These are phyloP conservation scores for Ogataea glucozyma DNA, from an alignment of 805 yeast species.

Conservation along the genomic window DNA sequence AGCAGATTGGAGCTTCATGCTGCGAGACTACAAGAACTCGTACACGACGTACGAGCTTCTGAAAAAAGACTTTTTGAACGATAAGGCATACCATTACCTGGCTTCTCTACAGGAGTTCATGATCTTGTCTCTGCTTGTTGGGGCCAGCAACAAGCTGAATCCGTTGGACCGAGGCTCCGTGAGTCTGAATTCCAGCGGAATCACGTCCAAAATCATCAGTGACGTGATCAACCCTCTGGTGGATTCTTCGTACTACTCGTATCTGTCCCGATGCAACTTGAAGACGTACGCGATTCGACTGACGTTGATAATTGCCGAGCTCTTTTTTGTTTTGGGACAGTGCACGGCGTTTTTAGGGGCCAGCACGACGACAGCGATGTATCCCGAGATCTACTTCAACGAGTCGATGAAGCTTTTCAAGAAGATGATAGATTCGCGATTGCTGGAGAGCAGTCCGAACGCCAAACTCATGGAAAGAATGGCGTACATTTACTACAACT, in stretches of 20 bases:
- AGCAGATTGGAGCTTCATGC: conserved; percentile 91
- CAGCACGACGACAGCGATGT: background rate
- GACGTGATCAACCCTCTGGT: conserved; percentile 60
- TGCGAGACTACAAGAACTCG: conserved; percentile 86
- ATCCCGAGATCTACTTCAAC: conserved; percentile 43
- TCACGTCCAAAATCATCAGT: conserved; percentile 47
- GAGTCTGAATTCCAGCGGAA: conserved; percentile 32
- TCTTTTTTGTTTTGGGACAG: conserved; percentile 48
- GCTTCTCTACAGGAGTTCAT: conserved; percentile 91
- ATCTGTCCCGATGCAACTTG: conserved; percentile 66
- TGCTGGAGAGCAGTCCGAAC: conserved; percentile 46
- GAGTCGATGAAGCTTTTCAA: conserved; percentile 47
- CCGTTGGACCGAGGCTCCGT: conserved; percentile 36
- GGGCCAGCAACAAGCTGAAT: conserved; percentile 45
- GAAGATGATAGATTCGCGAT: conserved; percentile 45
- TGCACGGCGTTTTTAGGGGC: conserved; percentile 30
- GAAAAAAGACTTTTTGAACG: conserved; percentile 72
- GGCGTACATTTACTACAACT: conserved; percentile 33
- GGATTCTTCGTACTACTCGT: conserved; percentile 75
- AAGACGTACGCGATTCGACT: conserved; percentile 73
- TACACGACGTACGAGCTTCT: conserved; percentile 80
- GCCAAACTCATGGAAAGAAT: conserved; percentile 40
- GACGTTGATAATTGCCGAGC: conserved; percentile 65
- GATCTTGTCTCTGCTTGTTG: conserved; percentile 70
- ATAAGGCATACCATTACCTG: conserved; percentile 75